These are phyloP conservation scores for Malus hybrid DNA, from an alignment of 331 rosid genomes.

Conservation along the genomic window DNA sequence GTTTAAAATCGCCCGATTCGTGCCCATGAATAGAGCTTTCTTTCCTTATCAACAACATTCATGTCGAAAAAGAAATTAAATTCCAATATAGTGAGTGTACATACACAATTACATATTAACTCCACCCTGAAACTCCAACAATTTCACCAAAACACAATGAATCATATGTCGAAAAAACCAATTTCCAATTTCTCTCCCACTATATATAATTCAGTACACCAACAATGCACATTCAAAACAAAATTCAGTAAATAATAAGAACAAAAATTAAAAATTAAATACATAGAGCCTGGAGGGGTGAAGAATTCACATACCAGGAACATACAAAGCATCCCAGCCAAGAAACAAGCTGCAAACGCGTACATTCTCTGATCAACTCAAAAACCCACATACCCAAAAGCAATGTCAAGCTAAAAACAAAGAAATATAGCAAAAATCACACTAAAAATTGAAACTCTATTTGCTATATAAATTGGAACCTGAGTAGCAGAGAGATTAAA, in stretches of 20 bases:
- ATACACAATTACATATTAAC: neutral
- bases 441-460: neutral
- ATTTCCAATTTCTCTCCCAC: neutral
- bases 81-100: neutral
- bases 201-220: neutral
- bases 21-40: neutral
- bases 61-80: neutral
- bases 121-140: neutral
- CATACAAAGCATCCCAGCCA: slow-evolving; percentile 71
- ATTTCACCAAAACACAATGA: neutral
- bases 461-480: slow-evolving; percentile 32
- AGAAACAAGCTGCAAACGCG: slow-evolving; percentile 64
- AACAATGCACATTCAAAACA: neutral
- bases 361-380: slow-evolving; percentile 63
- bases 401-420: slow-evolving; percentile 13
- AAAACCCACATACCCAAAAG: slow-evolving; percentile 26
- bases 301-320: slow-evolving; percentile 53
- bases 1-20: neutral
- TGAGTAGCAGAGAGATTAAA: slow-evolving; percentile 61
- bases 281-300: neutral
- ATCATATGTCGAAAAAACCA: neutral
- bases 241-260: neutral
- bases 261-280: neutral
- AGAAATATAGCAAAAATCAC: neutral
- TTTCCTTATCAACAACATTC: neutral